phyloP scores from a whole-genome alignment of 129 eudicot genomes.

The Glebionis coronaria region DNA sequence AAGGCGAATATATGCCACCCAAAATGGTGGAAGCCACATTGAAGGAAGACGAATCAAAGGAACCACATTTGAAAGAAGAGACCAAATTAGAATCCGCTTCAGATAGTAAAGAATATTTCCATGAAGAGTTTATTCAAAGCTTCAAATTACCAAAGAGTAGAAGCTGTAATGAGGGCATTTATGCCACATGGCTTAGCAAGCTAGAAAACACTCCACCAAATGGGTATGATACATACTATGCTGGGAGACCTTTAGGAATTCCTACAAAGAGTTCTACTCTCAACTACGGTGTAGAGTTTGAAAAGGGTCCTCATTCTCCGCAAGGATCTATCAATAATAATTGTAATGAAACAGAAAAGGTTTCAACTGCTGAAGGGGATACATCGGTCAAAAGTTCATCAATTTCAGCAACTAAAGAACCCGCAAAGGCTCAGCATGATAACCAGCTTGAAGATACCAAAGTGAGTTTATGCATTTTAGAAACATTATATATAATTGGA shows the following conservation, averaged over 20 bases:
- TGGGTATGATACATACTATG: constrained; percentile 41
- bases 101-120: neutral
- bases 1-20: constrained; percentile 19
- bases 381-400: constrained; percentile 9
- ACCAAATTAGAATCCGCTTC: neutral
- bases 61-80: constrained; percentile 24
- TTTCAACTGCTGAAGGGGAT: constrained; percentile 21
- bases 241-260: constrained; percentile 37
- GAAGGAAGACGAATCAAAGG: neutral
- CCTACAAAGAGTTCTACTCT: constrained; percentile 39
- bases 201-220: constrained; percentile 38
- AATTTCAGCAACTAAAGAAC: constrained; percentile 28
- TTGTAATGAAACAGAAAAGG: constrained; percentile 35
- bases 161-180: constrained; percentile 51
- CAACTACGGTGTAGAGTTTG: constrained; percentile 35
- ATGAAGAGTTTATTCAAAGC: constrained; percentile 31
- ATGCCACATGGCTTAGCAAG: constrained; percentile 34
- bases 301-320: constrained; percentile 27
- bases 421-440: constrained; percentile 18
- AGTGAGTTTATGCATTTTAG: constrained; percentile 39
- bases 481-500: too few species aligned
- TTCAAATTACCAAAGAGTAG: constrained; percentile 51
- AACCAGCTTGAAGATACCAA: constrained; percentile 37
- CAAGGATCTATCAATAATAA: constrained; percentile 16
- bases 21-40: neutral